A percentile compares a stretch with the other conserved stretches of the same genome.
These are phyloP conservation scores for Platismatia glauca DNA, from an alignment of 495 filamentous ascomycete species.

Conservation along the genomic window DNA sequence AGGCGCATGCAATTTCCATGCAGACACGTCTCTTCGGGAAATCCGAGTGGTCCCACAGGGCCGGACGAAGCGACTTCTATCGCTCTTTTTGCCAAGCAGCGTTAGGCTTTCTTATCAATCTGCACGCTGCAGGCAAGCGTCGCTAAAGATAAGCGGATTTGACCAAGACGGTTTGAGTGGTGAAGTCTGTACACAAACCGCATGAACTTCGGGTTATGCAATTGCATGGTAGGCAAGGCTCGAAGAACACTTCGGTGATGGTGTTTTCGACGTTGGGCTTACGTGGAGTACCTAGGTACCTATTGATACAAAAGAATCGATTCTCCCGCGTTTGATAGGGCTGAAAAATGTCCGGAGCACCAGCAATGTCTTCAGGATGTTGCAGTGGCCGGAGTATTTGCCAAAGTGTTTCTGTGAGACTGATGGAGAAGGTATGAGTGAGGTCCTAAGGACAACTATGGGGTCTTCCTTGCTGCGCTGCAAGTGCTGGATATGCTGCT, in stretches of 20 bases:
- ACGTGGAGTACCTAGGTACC: background rate
- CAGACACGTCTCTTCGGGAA: background rate
- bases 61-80: background rate
- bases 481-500: no score
- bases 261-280: background rate
- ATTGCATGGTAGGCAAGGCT: background rate
- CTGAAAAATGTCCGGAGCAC: background rate
- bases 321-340: background rate
- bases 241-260: background rate
- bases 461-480: no score
- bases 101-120: background rate
- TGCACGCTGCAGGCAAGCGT: background rate
- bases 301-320: background rate
- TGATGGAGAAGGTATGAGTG: no score
- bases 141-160: background rate
- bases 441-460: no score
- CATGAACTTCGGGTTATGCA: no score
- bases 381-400: no score
- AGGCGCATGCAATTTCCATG: background rate
- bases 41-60: background rate
- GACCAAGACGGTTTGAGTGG: no score
- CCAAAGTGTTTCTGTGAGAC: no score
- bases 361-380: no score
- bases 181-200: no score
- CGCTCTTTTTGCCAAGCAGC: background rate